Evolutionary conservation across 2,329 filamentous ascomycete genomes (phyloP).

Genomic region (Pseudogymnoascus sp.): DNA sequence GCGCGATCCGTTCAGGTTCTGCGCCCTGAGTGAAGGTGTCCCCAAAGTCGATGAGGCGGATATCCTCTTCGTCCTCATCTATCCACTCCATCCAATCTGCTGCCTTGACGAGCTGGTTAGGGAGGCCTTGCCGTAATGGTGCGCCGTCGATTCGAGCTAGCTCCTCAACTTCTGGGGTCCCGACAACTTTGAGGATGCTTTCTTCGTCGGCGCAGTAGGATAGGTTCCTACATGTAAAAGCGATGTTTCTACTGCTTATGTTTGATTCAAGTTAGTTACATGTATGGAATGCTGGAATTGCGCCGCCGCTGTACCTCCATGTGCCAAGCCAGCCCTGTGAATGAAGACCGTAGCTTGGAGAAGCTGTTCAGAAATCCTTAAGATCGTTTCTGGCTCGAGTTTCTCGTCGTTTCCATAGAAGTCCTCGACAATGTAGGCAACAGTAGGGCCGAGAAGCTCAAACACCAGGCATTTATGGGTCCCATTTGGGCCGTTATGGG

Average conservation of each 20-base stretch:
- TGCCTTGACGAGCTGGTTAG: slow-evolving; percentile 17
- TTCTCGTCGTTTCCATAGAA: slow-evolving; percentile 19
- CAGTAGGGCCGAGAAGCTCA: slow-evolving; percentile 28
- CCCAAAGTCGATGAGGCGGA: slow-evolving; percentile 25
- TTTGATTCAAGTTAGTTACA: slow-evolving; percentile 17
- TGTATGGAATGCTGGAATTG: slow-evolving; percentile 14
- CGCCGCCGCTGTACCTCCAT: slow-evolving; percentile 22
- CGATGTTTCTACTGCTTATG: slow-evolving; percentile 25
- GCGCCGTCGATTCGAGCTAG: slow-evolving; percentile 12
- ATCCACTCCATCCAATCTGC: slow-evolving; percentile 19
- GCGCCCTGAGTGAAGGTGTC: slow-evolving; percentile 17
- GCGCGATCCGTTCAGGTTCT: slow-evolving; percentile 17
- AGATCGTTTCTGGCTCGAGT: slow-evolving; percentile 21
- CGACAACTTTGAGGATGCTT: slow-evolving; percentile 14
- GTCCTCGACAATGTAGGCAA: slow-evolving; percentile 22
- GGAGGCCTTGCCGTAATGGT: slow-evolving; percentile 15
- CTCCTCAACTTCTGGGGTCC: slow-evolving; percentile 9
- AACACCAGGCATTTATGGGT: slow-evolving; percentile 30
- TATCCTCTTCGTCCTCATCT: slow-evolving; percentile 24
- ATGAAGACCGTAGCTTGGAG: slow-evolving; percentile 24
- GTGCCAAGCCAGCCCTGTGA: slow-evolving; percentile 24
- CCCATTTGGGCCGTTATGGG: slow-evolving; percentile 30
- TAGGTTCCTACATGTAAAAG: slow-evolving; percentile 21
- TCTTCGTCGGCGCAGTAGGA: slow-evolving; percentile 12
- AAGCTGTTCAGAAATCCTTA: slow-evolving; percentile 27